These are phyloP conservation scores for Botryotinia globosa DNA, from an alignment of 2,329 filamentous ascomycete species.

Conservation along the genomic window DNA sequence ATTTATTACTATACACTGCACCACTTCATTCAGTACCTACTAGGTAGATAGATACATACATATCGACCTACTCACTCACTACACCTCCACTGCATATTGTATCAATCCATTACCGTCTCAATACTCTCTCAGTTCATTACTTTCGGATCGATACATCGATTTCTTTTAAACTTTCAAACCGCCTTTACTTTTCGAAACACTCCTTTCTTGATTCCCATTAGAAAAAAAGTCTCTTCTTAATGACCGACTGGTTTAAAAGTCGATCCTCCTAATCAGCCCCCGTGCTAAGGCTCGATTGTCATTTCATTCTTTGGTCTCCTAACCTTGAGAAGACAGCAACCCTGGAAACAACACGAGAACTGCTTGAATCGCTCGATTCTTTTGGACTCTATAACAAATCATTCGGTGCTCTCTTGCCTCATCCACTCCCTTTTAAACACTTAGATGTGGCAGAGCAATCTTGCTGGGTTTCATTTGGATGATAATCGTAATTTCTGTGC, in stretches of 20 bases:
- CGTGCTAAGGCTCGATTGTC: conserved; percentile 8
- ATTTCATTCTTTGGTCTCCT: background rate
- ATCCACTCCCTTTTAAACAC: conserved; percentile 15
- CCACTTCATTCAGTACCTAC: background rate
- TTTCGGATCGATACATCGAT: background rate
- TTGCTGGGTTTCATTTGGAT: conserved; percentile 20
- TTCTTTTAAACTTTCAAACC: background rate
- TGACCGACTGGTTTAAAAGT: conserved; percentile 7
- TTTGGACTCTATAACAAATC: conserved; percentile 3
- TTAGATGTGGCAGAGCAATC: conserved; percentile 20
- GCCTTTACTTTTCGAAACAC: background rate
- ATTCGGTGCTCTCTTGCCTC: background rate
- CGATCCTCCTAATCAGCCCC: conserved; percentile 13
- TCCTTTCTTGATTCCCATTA: conserved; percentile 8
- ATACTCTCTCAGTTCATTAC: background rate
- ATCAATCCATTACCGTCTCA: background rate
- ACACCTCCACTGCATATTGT: too few relatives aligned
- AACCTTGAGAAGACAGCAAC: conserved; percentile 12
- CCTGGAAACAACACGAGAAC: background rate
- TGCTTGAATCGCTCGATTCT: conserved; percentile 12
- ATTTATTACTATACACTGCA: background rate
- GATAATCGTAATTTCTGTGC: conserved; percentile 20
- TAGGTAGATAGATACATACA: background rate
- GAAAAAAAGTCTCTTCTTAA: background rate
- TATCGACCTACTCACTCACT: background rate